Percentiles rank a stretch among this genome's conserved stretches.
phyloP scores from a whole-genome alignment of 495 filamentous ascomycete species.

The Podospora pseudopauciseta region DNA sequence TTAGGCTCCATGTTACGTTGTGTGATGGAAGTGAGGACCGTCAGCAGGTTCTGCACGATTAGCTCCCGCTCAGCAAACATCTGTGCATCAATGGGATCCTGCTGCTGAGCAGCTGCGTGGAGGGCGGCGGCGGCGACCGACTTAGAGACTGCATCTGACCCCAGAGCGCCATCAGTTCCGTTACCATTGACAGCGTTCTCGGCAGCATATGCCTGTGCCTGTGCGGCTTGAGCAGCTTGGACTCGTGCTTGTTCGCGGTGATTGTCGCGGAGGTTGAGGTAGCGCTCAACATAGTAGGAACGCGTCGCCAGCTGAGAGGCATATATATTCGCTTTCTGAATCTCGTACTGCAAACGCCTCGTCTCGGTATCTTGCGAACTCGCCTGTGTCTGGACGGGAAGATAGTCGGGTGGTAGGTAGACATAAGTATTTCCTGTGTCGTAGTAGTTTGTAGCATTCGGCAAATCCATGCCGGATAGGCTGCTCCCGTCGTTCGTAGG shows the following conservation, averaged over 20 bases:
- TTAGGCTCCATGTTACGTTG: conserved; percentile 82
- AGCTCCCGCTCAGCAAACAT: conserved; percentile 68
- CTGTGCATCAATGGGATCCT: conserved; percentile 43
- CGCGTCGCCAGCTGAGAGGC: conserved; percentile 69
- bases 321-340: conserved; percentile 82
- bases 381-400: conserved; percentile 26
- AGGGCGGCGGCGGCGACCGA: conserved; percentile 26
- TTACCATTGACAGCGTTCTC: conserved; percentile 25
- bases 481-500: conserved; percentile 11
- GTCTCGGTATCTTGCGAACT: conserved; percentile 30
- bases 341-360: conserved; percentile 66
- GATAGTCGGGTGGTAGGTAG: conserved; percentile 38
- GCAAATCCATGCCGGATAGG: not conserved
- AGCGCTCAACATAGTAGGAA: conserved; percentile 79
- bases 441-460: conserved; percentile 4
- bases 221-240: conserved; percentile 16
- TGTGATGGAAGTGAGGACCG: conserved; percentile 64
- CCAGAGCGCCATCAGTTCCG: not conserved
- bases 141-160: conserved; percentile 20
- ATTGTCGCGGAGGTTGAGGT: conserved; percentile 61
- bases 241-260: conserved; percentile 37
- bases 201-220: conserved; percentile 15
- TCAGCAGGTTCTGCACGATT: conserved; percentile 70
- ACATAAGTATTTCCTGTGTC: conserved; percentile 25
- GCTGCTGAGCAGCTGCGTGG: conserved; percentile 22